Conservation (phyloP, 768 basidiomycete genomes). For the Tubosaeta sp. region DNA sequence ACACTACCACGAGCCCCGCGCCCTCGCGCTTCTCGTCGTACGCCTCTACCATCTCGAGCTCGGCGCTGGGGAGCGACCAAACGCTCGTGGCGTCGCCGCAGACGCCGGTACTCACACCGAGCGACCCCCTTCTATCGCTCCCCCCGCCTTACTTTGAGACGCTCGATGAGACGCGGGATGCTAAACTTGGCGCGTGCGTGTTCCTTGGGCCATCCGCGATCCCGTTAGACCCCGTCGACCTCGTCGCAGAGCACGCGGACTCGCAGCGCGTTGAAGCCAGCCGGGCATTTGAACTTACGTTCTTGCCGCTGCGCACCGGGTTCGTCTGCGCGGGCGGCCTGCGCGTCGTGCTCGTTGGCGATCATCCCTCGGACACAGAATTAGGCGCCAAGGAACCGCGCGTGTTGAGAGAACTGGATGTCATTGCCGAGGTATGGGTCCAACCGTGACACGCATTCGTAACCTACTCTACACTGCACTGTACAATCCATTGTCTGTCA, state of each 20-base stretch:
- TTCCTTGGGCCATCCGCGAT: conserved; percentile 52
- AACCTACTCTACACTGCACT: conserved; percentile 7
- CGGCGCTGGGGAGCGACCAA: background rate
- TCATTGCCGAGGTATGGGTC: conserved; percentile 71
- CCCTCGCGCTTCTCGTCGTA: conserved; percentile 8
- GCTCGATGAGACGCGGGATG: conserved; percentile 32
- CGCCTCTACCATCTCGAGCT: conserved; percentile 3
- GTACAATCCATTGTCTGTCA: conserved; percentile 5
- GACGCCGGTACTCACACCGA: background rate
- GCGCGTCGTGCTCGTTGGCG: conserved; percentile 61
- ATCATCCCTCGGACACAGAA: conserved; percentile 40
- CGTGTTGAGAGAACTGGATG: conserved; percentile 65
- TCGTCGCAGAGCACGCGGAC: conserved; percentile 17
- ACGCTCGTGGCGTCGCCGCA: conserved; percentile 14
- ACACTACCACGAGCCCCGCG: conserved; percentile 1
- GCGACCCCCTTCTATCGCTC: conserved; percentile 22
- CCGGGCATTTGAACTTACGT: conserved; percentile 63
- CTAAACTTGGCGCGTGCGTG: conserved; percentile 32
- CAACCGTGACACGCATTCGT: conserved; percentile 23
- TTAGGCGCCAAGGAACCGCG: conserved; percentile 34
- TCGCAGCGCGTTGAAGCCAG: conserved; percentile 35
- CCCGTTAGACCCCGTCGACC: conserved; percentile 41
- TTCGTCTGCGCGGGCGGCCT: conserved; percentile 66
- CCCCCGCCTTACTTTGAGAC: conserved; percentile 48
- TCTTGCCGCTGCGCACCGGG: conserved; percentile 53